Evolutionary conservation across 176 grass and related monocot species (phyloP).

Genomic region (Phoenix roebelenii): DNA sequence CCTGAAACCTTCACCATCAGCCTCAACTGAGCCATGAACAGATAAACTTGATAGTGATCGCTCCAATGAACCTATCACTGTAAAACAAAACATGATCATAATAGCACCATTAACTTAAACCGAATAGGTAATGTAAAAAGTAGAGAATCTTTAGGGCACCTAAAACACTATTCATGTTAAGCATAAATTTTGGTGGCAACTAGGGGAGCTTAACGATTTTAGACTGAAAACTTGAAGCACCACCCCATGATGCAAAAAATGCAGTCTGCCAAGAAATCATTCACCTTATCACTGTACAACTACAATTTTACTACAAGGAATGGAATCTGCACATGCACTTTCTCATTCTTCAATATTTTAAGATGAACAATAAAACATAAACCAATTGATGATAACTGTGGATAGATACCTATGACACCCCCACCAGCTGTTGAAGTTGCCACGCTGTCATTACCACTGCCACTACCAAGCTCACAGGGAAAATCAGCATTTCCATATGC

Average conservation of each 20-base stretch:
- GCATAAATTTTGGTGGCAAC: too few relatives aligned
- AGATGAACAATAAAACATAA: background rate
- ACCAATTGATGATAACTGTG: slow-evolving; percentile 6
- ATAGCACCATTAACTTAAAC: background rate
- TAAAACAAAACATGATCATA: slow-evolving; percentile 11
- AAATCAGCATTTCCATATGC: slow-evolving; percentile 75
- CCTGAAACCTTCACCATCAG: slow-evolving; percentile 62
- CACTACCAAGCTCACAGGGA: slow-evolving; percentile 96
- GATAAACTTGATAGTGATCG: slow-evolving; percentile 56
- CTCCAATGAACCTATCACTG: slow-evolving; percentile 97
- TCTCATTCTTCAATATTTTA: background rate
- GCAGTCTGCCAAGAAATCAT: too few relatives aligned
- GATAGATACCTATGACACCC: slow-evolving; percentile 72
- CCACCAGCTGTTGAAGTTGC: slow-evolving; percentile 75
- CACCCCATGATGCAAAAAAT: too few relatives aligned
- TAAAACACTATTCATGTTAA: too few relatives aligned
- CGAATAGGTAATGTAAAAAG: background rate
- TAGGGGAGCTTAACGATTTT: too few relatives aligned
- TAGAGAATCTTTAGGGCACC: too few relatives aligned
- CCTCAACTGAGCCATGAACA: slow-evolving; percentile 72
- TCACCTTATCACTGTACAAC: too few relatives aligned
- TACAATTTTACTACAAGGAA: too few relatives aligned
- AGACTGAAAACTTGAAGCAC: too few relatives aligned
- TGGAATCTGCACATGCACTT: too few relatives aligned
- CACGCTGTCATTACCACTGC: slow-evolving; percentile 84